A percentile compares a stretch with the other conserved stretches of the same genome.
Conservation (phyloP, 768 basidiomycete species). For the Termitomyces titanicus region DNA sequence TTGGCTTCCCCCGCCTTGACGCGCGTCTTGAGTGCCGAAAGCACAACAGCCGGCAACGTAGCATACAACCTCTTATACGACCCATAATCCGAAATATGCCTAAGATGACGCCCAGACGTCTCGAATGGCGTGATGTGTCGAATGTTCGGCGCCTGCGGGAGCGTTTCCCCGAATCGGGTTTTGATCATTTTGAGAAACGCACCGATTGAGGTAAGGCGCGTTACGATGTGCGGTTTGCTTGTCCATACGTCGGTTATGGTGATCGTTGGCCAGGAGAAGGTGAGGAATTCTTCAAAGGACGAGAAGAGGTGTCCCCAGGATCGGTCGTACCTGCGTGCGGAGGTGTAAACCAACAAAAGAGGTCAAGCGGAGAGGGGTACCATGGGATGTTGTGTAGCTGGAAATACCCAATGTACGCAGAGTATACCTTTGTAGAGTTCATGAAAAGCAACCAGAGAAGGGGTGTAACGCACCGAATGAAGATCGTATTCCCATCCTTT, state of each 20-base stretch:
- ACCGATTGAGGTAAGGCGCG: constrained; percentile 64
- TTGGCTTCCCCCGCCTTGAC: constrained; percentile 64
- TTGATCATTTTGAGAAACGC: constrained; percentile 86
- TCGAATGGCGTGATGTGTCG: constrained; percentile 69
- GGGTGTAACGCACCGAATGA: too few relatives aligned
- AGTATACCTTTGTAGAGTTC: too few relatives aligned
- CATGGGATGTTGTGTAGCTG: constrained; percentile 68
- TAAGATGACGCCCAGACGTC: constrained; percentile 60
- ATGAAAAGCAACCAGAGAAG: too few relatives aligned
- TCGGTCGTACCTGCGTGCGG: constrained; percentile 69
- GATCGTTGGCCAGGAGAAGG: constrained; percentile 82
- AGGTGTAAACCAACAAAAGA: too few relatives aligned
- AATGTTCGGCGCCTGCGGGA: constrained; percentile 72
- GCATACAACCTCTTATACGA: constrained; percentile 68
- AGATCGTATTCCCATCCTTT: constrained; percentile 79
- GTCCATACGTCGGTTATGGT: constrained; percentile 72
- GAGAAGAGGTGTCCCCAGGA: constrained; percentile 79
- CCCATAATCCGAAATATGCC: constrained; percentile 63
- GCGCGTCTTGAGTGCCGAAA: constrained; percentile 62
- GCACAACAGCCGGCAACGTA: constrained; percentile 65
- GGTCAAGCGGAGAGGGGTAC: constrained; percentile 28
- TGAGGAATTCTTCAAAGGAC: constrained; percentile 74
- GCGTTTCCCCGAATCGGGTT: constrained; percentile 74
- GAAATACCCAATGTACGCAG: constrained; percentile 78
- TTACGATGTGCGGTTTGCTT: constrained; percentile 75